A percentile compares a stretch with the other conserved stretches of the same genome.
Conservation (phyloP, 345 rosid species). For the Salix suchowensis region DNA sequence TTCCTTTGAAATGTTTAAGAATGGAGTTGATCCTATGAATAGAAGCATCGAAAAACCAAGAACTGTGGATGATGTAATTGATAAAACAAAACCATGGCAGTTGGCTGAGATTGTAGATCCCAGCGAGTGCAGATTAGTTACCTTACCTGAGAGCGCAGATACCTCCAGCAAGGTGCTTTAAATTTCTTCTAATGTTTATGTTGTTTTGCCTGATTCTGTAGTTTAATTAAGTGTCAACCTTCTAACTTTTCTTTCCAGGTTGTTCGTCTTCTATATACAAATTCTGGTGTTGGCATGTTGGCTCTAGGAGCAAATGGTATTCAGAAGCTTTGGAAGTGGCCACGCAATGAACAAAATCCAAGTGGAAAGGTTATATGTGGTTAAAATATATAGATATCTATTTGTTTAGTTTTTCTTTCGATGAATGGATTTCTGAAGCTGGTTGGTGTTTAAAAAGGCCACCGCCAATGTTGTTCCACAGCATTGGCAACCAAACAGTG, state of each 20-base stretch:
- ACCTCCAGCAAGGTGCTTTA: slow-evolving; percentile 71
- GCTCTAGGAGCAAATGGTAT: slow-evolving; percentile 77
- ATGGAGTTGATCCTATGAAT: slow-evolving; percentile 75
- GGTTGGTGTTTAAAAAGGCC: slow-evolving; percentile 49
- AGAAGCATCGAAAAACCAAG: slow-evolving; percentile 82
- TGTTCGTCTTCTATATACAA: slow-evolving; percentile 80
- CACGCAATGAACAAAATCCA: slow-evolving; percentile 69
- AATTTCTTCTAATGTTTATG: neutral
- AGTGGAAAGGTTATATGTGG: slow-evolving; percentile 57
- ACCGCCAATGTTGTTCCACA: slow-evolving; percentile 65
- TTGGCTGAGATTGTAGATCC: slow-evolving; percentile 68
- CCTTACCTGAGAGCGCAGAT: slow-evolving; percentile 69
- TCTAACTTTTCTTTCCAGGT: slow-evolving; percentile 41
- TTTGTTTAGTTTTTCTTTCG: neutral
- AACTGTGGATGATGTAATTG: slow-evolving; percentile 54
- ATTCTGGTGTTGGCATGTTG: slow-evolving; percentile 74
- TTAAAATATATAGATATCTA: neutral
- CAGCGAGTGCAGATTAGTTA: slow-evolving; percentile 60
- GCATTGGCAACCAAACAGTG: slow-evolving; percentile 89
- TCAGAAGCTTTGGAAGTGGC: slow-evolving; percentile 81
- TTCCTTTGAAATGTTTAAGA: slow-evolving; percentile 36
- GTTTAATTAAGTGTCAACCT: neutral
- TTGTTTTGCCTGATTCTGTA: neutral
- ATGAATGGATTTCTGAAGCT: slow-evolving; percentile 19
- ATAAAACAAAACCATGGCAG: slow-evolving; percentile 77